Evolutionary conservation across 2,329 filamentous ascomycete genomes (phyloP).

Genomic region (Chaetomium sp.): DNA sequence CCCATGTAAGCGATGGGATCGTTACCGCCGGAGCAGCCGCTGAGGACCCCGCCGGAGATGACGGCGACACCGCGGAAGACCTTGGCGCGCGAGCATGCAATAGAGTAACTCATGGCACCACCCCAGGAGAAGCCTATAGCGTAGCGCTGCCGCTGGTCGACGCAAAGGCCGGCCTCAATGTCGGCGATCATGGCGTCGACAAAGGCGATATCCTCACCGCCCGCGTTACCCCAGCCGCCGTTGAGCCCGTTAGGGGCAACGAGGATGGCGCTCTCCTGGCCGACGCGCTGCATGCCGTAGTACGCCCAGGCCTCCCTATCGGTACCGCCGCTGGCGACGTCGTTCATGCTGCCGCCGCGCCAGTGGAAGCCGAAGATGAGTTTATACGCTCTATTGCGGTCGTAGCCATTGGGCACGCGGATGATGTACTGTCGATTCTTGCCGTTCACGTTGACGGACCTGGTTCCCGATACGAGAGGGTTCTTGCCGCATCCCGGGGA

Average conservation of each 20-base stretch:
- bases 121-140: slow-evolving; percentile 49
- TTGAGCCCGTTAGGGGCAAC: slow-evolving; percentile 47
- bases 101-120: slow-evolving; percentile 45
- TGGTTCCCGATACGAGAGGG: neutral
- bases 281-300: slow-evolving; percentile 14
- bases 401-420: slow-evolving; percentile 42
- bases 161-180: slow-evolving; percentile 45
- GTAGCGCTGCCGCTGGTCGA: slow-evolving; percentile 46
- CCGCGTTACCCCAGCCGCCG: slow-evolving; percentile 47
- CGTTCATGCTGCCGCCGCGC: slow-evolving; percentile 43
- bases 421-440: slow-evolving; percentile 45
- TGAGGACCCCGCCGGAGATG: slow-evolving; percentile 16
- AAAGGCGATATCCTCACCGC: slow-evolving; percentile 47
- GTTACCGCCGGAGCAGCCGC: slow-evolving; percentile 25
- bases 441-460: slow-evolving; percentile 42
- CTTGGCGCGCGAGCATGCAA: slow-evolving; percentile 46
- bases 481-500: slow-evolving; percentile 10
- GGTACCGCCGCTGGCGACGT: slow-evolving; percentile 46
- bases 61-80: slow-evolving; percentile 43
- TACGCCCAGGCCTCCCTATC: slow-evolving; percentile 32
- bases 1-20: slow-evolving; percentile 28
- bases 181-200: slow-evolving; percentile 44
- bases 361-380: slow-evolving; percentile 48
- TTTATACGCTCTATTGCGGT: slow-evolving; percentile 43
- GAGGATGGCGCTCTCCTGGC: slow-evolving; percentile 45